These are phyloP conservation scores for Ceratocystis colombiana DNA, from an alignment of 2,329 filamentous ascomycete species.

Conservation along the genomic window DNA sequence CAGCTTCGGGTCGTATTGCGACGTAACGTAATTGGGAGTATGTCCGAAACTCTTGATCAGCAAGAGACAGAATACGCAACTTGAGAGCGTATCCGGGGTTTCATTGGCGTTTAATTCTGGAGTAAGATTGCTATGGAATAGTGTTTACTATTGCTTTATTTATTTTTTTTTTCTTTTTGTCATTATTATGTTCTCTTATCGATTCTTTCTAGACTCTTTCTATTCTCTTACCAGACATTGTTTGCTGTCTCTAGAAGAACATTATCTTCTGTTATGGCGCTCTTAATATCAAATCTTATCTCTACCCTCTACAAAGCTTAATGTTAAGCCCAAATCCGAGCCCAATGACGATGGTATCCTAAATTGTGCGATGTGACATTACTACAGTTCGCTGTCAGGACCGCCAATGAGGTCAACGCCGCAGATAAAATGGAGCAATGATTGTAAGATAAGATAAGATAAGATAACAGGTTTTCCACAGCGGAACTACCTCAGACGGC, in stretches of 20 bases:
- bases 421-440: neutral
- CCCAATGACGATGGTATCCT: neutral
- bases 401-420: constrained; percentile 15
- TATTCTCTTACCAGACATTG: neutral
- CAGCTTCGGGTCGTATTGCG: constrained; percentile 25
- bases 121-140: neutral
- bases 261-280: no score
- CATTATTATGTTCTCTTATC: neutral
- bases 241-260: neutral
- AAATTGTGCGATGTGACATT: neutral
- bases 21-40: constrained; percentile 6
- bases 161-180: neutral
- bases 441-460: constrained; percentile 1
- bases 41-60: neutral
- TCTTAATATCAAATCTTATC: no score
- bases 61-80: neutral
- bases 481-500: no score
- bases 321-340: neutral
- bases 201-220: neutral
- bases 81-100: neutral
- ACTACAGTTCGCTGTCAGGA: neutral
- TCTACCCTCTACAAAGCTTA: no score
- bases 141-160: neutral
- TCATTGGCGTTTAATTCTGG: constrained; percentile 9
- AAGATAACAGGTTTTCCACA: neutral